Percentiles rank a stretch among this genome's conserved stretches.
Conservation (phyloP, 2,329 filamentous ascomycete species). For the Talaromyces verruculosus region DNA sequence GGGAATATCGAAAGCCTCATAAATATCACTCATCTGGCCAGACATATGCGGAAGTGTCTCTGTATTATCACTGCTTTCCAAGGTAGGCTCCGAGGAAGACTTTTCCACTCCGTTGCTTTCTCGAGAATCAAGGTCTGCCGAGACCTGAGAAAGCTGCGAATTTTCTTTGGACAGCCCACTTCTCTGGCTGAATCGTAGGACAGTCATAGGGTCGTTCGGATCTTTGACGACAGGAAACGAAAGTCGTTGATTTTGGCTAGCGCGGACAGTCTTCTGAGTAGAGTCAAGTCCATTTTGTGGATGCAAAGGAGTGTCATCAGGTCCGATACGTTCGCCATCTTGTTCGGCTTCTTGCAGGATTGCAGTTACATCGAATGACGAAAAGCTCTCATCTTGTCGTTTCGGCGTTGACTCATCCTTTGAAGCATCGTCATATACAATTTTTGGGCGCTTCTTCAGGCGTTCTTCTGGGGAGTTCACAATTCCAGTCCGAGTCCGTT, state of each 20-base stretch:
- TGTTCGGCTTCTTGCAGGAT: conserved; percentile 12
- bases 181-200: conserved; percentile 65
- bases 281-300: conserved; percentile 29
- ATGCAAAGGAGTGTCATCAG: not conserved
- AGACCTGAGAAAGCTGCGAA: conserved; percentile 25
- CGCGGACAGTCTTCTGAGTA: conserved; percentile 30
- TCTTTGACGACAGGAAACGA: conserved; percentile 78
- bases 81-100: conserved; percentile 25
- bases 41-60: conserved; percentile 23
- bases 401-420: not conserved
- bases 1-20: conserved; percentile 34
- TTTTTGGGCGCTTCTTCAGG: conserved; percentile 2
- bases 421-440: not conserved
- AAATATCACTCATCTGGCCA: conserved; percentile 27
- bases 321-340: conserved; percentile 9
- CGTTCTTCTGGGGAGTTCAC: not conserved
- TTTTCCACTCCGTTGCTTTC: conserved; percentile 10
- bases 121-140: conserved; percentile 1
- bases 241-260: conserved; percentile 49
- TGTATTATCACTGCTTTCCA: conserved; percentile 20
- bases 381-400: conserved; percentile 10
- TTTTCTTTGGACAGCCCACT: conserved; percentile 55
- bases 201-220: conserved; percentile 63
- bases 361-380: conserved; percentile 18
- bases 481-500: not conserved